A percentile compares a stretch with the other conserved stretches of the same genome.
phyloP scores from a whole-genome alignment of 495 filamentous ascomycete genomes.

The Tuber melanosporum region DNA sequence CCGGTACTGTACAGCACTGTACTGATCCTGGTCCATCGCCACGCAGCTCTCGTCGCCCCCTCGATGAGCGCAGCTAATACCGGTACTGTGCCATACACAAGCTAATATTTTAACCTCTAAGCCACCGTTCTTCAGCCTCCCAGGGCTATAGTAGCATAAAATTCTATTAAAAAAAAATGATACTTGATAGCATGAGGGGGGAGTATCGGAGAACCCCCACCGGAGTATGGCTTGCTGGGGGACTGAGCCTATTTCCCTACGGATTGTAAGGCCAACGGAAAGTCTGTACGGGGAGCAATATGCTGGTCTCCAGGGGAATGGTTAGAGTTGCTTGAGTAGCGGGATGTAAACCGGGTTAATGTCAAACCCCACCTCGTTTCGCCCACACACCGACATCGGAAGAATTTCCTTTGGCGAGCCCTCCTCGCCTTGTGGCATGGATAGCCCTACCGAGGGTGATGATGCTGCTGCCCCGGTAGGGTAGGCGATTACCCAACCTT shows the following conservation, averaged over 20 bases:
- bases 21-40: too few relatives aligned
- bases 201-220: background rate
- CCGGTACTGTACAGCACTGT: too few relatives aligned
- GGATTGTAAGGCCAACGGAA: background rate
- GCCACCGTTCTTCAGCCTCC: background rate
- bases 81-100: too few relatives aligned
- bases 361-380: background rate
- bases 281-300: background rate
- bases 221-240: background rate
- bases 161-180: background rate
- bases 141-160: background rate
- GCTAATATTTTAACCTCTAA: background rate
- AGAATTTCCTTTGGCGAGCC: background rate
- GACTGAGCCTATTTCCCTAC: background rate
- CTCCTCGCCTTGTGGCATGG: background rate
- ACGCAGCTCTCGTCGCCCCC: too few relatives aligned
- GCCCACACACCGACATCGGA: background rate
- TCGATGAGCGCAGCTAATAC: too few relatives aligned
- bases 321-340: background rate
- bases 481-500: background rate
- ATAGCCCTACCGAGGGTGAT: too few relatives aligned
- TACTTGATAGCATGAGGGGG: background rate
- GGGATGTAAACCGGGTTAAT: background rate
- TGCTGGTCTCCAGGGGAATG: background rate
- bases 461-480: too few relatives aligned